Evolutionary conservation across 2,329 filamentous ascomycete genomes (phyloP).

Genomic region (Aspergillus brasiliensis): DNA sequence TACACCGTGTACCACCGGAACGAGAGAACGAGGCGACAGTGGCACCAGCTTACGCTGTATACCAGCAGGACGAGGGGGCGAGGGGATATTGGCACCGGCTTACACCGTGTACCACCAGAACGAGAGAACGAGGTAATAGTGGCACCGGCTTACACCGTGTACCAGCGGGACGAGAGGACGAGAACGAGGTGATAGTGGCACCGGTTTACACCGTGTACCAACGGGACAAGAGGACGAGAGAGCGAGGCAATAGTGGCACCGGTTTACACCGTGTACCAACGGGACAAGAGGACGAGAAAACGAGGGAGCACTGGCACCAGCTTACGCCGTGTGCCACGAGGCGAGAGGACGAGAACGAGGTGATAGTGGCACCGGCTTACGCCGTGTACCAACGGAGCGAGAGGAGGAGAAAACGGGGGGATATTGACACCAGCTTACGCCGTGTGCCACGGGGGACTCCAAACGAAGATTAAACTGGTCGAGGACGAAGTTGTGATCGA

Average conservation of each 20-base stretch:
- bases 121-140: not conserved
- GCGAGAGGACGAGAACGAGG: not conserved
- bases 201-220: not conserved
- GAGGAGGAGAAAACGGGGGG: not conserved
- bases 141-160: not conserved
- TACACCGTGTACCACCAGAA: not conserved
- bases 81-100: not conserved
- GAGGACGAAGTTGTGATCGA: not conserved
- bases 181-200: not conserved
- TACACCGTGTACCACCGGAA: not conserved
- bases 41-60: not conserved
- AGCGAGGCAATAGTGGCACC: too few relatives aligned
- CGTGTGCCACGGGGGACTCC: not conserved
- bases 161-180: not conserved
- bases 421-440: not conserved
- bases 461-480: not conserved
- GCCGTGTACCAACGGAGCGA: not conserved
- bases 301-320: not conserved
- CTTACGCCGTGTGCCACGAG: not conserved
- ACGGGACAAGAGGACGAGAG: too few relatives aligned
- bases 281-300: not conserved
- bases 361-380: not conserved
- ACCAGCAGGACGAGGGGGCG: not conserved
- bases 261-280: too few relatives aligned
- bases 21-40: not conserved